A percentile compares a stretch with the other conserved stretches of the same genome.
Conservation (phyloP, 1,284 basidiomycete genomes). For the Rhizopogon parksii region DNA sequence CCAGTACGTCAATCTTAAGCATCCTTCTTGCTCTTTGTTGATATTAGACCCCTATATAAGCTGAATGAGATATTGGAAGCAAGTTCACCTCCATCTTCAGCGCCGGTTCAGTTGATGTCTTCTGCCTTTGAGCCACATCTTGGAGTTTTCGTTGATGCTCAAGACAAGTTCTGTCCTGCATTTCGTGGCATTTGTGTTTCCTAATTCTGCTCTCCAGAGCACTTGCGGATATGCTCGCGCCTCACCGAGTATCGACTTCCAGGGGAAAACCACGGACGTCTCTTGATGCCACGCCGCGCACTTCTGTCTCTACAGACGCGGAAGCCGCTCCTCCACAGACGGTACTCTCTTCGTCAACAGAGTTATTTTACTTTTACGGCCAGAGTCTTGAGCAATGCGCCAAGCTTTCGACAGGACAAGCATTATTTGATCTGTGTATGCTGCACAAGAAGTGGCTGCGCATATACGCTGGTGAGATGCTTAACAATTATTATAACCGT, state of each 20-base stretch:
- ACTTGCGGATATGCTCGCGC: constrained; percentile 74
- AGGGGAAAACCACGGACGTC: constrained; percentile 52
- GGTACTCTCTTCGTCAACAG: constrained; percentile 90
- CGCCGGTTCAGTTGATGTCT: constrained; percentile 60
- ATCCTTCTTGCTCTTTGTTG: constrained; percentile 1
- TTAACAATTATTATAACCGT: not conserved
- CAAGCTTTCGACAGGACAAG: constrained; percentile 74
- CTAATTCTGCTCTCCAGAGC: constrained; percentile 38
- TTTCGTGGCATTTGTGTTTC: not conserved
- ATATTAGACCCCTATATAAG: constrained; percentile 26
- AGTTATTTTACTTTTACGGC: constrained; percentile 96
- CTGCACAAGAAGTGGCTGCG: constrained; percentile 92
- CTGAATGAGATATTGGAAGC: constrained; percentile 58
- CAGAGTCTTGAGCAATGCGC: constrained; percentile 93
- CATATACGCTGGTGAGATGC: constrained; percentile 73
- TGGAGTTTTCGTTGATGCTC: constrained; percentile 90
- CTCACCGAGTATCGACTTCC: constrained; percentile 50
- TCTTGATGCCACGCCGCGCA: constrained; percentile 48
- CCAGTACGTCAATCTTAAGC: constrained; percentile 44
- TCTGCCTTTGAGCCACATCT: constrained; percentile 90
- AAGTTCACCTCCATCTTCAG: constrained; percentile 37
- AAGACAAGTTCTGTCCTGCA: constrained; percentile 65
- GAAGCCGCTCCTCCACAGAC: constrained; percentile 48
- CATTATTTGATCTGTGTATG: constrained; percentile 71
- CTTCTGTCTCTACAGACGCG: constrained; percentile 36